Conservation (phyloP, 1,139 yeast species). For the Yamadazyma dushanensis region DNA sequence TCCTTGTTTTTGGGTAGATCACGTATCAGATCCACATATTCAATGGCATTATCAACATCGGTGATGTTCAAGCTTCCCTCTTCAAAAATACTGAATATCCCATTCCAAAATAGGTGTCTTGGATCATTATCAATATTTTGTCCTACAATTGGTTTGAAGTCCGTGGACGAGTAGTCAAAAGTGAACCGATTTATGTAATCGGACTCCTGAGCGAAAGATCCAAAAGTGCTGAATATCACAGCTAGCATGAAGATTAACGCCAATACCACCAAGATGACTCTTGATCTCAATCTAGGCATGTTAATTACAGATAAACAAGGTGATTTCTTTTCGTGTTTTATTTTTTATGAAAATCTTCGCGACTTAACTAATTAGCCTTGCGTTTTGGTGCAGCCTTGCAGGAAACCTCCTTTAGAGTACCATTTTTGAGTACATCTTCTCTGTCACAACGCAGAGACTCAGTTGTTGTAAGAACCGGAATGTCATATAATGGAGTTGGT, state of each 20-base stretch:
- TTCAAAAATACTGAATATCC: conserved; percentile 21
- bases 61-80: conserved; percentile 16
- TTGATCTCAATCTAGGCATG: conserved; percentile 8
- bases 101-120: conserved; percentile 25
- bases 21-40: conserved; percentile 22
- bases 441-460: background rate
- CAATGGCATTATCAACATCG: conserved; percentile 21
- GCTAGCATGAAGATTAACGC: conserved; percentile 1
- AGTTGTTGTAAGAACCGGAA: conserved; percentile 19
- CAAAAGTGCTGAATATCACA: background rate
- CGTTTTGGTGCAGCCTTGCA: no score
- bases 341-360: background rate
- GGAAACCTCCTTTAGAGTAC: no score
- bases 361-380: background rate
- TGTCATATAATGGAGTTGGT: conserved; percentile 67
- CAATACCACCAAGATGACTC: background rate
- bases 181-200: conserved; percentile 1
- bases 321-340: background rate
- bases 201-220: background rate
- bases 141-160: conserved; percentile 18
- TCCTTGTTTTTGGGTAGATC: conserved; percentile 29
- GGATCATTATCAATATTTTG: conserved; percentile 15
- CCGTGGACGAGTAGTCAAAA: background rate
- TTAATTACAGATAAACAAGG: no score
- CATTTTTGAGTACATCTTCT: no score